Percentiles rank a stretch among this genome's conserved stretches.
Evolutionary conservation across 75 land plant species (phyloP).

Genomic region (Sequoiadendron giganteum): DNA sequence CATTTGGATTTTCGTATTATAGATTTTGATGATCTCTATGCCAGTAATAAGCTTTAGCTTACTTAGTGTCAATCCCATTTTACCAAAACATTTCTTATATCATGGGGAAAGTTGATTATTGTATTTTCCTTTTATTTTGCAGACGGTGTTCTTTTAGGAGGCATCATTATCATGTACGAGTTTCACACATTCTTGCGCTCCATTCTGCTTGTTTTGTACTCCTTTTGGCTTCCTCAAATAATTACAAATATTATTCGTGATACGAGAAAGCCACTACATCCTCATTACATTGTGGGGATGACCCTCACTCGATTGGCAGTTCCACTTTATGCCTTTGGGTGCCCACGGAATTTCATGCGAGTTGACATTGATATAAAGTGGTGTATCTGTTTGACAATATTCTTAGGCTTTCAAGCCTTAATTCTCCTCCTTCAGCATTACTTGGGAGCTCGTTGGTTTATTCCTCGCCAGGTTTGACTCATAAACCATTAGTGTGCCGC

Average conservation of each 20-base stretch:
- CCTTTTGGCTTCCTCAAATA: constrained; percentile 99
- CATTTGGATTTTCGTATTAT: background rate
- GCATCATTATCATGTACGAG: constrained; percentile 93
- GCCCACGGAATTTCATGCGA: constrained; percentile 93
- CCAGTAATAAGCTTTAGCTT: background rate
- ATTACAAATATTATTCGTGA: constrained; percentile 81
- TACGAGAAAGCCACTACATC: constrained; percentile 94
- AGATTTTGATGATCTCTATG: background rate
- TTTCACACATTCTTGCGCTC: constrained; percentile 73
- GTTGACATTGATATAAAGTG: constrained; percentile 69
- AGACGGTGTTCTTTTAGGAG: constrained; percentile 98
- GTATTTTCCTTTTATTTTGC: constrained; percentile 25
- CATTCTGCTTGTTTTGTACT: constrained; percentile 83
- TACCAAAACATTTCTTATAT: background rate
- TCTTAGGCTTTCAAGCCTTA: constrained; percentile 67
- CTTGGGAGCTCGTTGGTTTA: constrained; percentile 97
- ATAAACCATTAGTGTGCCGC: background rate
- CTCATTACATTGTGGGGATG: constrained; percentile 92
- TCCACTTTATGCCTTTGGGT: constrained; percentile 93
- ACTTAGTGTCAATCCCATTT: background rate
- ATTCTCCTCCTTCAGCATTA: constrained; percentile 94
- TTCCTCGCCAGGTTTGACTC: constrained; percentile 85
- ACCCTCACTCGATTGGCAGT: constrained; percentile 89
- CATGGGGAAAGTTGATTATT: background rate
- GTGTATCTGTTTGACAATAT: constrained; percentile 68